Base-by-base conservation (phyloP, 495 filamentous ascomycete species). In the Viridothelium virens region DNA sequence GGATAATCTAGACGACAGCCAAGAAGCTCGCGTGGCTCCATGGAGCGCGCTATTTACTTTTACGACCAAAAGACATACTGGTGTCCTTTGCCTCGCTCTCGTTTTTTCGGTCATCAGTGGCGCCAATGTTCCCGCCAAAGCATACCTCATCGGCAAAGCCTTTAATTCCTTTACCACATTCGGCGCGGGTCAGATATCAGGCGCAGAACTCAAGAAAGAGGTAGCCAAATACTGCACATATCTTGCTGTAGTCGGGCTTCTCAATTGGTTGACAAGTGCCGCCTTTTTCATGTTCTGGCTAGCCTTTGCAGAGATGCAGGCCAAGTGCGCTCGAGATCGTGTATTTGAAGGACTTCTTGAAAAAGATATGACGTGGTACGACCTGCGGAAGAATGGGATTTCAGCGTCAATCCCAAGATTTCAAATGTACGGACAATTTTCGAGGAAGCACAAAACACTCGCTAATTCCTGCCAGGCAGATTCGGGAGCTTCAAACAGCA, bases 281-380 rank as follows among this genome's bases (percentile, higher is more conserved):
- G 68, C 79, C 59, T 91, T 89, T 69, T 86, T 88, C 69, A 79
- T 81, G 12, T 67, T 81, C 3, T 96, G 92, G 85, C 74, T 92
- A 50, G 70, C 83, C 0, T 92, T 91, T 71, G 89, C 91, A 36
- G 93, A 96, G 75, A 72, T 92, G 9, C 91, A 96, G 68, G 91
- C 86, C 3, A 84, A 82, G 47, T 80, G 74, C 31, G 86, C 85
- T 33, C 84, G 91, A 36, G 77, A 81, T 38, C 79, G 72, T 36
- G 72, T 96, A 2, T 96, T 96, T 70, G 70, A 76, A 1, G 83
- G 82, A 2, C 74, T 97, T 18, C 70, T 95, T 31, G 72, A 79
- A 16, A 92, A 88, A 73, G 85, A 92, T 38, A 82, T 95, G 66
- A 81, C 79, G 63, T 98, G 93, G 91, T 97, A 90, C 70, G 91